Percentiles rank a stretch among this genome's conserved stretches.
phyloP scores from a whole-genome alignment of 306 rosid species.

The Vigna mungo region DNA sequence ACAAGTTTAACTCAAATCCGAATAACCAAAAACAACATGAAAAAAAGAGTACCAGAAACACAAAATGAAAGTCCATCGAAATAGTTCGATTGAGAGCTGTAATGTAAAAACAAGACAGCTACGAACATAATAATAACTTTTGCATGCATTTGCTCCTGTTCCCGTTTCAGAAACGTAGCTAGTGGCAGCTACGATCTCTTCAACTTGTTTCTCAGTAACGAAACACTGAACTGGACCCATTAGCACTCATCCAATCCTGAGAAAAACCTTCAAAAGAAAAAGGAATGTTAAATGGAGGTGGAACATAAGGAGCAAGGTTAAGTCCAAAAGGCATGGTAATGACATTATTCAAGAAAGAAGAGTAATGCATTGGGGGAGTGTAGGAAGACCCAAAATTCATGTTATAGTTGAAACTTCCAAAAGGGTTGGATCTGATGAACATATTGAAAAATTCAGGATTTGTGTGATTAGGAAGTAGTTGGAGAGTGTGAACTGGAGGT shows the following conservation, averaged over 20 bases:
- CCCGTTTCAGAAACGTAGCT: background rate
- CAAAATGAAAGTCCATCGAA: background rate
- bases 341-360: constrained; percentile 37
- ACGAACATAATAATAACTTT: background rate
- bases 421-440: constrained; percentile 47
- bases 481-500: constrained; percentile 49
- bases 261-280: background rate
- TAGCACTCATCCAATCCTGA: constrained; percentile 35
- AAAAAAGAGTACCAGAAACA: background rate
- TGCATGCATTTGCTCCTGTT: background rate
- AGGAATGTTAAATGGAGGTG: background rate
- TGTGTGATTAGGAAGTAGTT: background rate
- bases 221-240: constrained; percentile 15
- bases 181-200: background rate
- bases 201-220: background rate
- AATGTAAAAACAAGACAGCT: background rate
- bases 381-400: constrained; percentile 54
- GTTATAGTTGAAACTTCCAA: constrained; percentile 49
- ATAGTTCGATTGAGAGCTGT: background rate
- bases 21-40: background rate
- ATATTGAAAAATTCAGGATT: constrained; percentile 48
- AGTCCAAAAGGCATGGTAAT: constrained; percentile 47
- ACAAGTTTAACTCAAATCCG: background rate
- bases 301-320: background rate
- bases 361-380: constrained; percentile 52